Evolutionary conservation across 768 basidiomycete species (phyloP).

Genomic region (Suillus occidentalis): DNA sequence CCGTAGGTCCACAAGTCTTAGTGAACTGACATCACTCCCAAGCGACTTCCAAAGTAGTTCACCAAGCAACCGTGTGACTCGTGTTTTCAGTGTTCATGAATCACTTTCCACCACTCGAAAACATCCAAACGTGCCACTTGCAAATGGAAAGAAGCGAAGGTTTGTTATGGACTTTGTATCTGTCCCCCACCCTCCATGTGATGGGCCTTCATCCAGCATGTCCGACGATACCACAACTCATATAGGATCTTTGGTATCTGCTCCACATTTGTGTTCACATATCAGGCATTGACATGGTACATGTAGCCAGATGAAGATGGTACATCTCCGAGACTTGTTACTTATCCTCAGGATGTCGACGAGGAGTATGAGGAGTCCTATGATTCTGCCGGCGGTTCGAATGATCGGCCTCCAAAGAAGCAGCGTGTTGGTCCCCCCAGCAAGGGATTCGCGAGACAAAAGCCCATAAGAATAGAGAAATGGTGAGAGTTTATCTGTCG

Average conservation of each 20-base stretch:
- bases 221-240: not conserved
- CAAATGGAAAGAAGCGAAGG: not conserved
- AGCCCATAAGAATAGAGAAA: not conserved
- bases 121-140: not conserved
- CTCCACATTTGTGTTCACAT: not conserved
- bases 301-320: not conserved
- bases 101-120: not conserved
- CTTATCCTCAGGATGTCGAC: not conserved
- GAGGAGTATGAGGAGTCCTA: not conserved
- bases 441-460: not conserved
- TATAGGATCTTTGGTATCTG: not conserved
- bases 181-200: not conserved
- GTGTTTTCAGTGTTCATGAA: not conserved
- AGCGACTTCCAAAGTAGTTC: constrained; percentile 16
- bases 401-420: not conserved
- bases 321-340: not conserved
- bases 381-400: not conserved
- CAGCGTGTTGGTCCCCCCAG: not conserved
- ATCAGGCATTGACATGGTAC: not conserved
- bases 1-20: constrained; percentile 14
- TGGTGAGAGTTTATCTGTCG: not conserved
- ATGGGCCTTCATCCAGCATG: constrained; percentile 1
- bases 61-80: too few relatives aligned
- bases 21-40: constrained; percentile 32
- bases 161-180: constrained; percentile 1